Conservation (phyloP, 441 rosid genomes). For the Jatropha multifida region DNA sequence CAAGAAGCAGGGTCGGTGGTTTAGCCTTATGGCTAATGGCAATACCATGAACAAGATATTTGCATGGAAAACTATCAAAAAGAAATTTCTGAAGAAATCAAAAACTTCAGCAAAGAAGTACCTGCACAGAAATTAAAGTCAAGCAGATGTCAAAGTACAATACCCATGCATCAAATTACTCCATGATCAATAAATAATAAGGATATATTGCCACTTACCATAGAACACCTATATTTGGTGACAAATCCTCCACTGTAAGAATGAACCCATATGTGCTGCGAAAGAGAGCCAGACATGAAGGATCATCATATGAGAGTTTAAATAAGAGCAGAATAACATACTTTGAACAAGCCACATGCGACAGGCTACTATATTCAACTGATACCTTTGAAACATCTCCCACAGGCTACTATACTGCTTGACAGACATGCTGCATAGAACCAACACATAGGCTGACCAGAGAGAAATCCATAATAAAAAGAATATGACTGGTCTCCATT, state of each 20-base stretch:
- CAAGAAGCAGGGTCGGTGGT: constrained; percentile 89
- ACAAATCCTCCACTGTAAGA: constrained; percentile 89
- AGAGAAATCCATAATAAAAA: constrained; percentile 69
- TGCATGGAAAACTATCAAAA: constrained; percentile 85
- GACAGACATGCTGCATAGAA: constrained; percentile 63
- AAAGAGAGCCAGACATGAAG: constrained; percentile 13
- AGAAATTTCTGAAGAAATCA: constrained; percentile 86
- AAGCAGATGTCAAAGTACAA: constrained; percentile 16
- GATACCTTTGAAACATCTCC: constrained; percentile 90
- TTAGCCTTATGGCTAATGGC: constrained; percentile 85
- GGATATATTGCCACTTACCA: constrained; percentile 52
- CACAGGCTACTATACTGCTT: constrained; percentile 62
- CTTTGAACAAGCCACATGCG: constrained; percentile 12
- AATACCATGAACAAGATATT: constrained; percentile 79
- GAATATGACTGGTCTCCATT: constrained; percentile 55
- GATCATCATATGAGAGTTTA: constrained; percentile 19
- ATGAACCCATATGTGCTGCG: constrained; percentile 94
- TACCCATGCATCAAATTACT: constrained; percentile 8
- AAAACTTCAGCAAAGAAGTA: constrained; percentile 99
- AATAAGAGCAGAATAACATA: background rate
- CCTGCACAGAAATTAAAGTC: constrained; percentile 50
- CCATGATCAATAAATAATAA: constrained; percentile 7
- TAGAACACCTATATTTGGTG: constrained; percentile 93
- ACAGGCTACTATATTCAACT: constrained; percentile 13
- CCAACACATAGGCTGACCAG: constrained; percentile 69